These are phyloP conservation scores for Puccinia sorghi DNA, from an alignment of 1,284 basidiomycete species.

Conservation along the genomic window DNA sequence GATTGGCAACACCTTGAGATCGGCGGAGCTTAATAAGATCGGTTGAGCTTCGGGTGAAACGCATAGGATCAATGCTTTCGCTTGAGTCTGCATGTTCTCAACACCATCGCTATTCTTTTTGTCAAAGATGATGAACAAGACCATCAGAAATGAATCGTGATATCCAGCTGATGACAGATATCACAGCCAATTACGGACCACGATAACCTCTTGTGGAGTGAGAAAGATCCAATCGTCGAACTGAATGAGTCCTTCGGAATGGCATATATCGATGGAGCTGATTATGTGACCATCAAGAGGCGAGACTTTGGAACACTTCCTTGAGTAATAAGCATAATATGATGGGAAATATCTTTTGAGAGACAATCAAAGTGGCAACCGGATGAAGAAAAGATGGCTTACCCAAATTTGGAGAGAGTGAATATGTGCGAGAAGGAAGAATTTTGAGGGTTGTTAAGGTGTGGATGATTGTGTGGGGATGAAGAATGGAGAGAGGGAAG, in stretches of 20 bases:
- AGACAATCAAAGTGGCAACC: not conserved
- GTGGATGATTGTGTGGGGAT: not conserved
- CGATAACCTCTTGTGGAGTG: not conserved
- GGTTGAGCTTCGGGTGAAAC: slow-evolving; percentile 16
- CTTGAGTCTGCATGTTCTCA: not conserved
- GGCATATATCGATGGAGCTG: slow-evolving; percentile 18
- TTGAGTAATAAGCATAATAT: slow-evolving; percentile 5
- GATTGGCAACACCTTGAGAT: slow-evolving; percentile 18
- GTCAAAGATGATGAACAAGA: not conserved
- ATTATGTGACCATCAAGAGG: slow-evolving; percentile 42
- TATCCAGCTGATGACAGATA: not conserved
- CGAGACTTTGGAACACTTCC: slow-evolving; percentile 47
- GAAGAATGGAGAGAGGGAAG: slow-evolving; percentile 22
- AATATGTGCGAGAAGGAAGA: slow-evolving; percentile 5
- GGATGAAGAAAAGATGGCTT: not conserved
- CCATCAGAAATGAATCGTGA: not conserved
- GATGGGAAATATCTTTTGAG: not conserved
- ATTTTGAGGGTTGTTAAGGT: not conserved
- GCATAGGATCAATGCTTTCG: slow-evolving; percentile 14
- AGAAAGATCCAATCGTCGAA: slow-evolving; percentile 37
- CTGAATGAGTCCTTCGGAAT: slow-evolving; percentile 23
- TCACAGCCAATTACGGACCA: not conserved
- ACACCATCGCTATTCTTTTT: slow-evolving; percentile 24
- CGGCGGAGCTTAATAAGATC: not conserved
- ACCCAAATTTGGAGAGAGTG: slow-evolving; percentile 29